These are phyloP conservation scores for Monosporascus sp. DNA, from an alignment of 2,329 filamentous ascomycete genomes.

Conservation along the genomic window DNA sequence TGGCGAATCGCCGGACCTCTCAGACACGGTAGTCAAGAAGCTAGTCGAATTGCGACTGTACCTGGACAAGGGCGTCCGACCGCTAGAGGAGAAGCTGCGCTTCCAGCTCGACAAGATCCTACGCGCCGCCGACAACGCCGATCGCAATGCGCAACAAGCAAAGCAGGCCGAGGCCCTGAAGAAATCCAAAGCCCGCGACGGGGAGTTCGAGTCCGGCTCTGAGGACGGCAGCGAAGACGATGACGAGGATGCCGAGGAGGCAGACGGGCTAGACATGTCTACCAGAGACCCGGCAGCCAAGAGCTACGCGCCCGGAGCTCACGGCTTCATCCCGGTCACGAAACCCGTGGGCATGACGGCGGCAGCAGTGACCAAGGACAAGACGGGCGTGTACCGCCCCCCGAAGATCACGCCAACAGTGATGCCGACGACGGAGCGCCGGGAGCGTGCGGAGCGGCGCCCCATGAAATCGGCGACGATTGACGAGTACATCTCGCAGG, in stretches of 20 bases:
- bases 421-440: constrained; percentile 66
- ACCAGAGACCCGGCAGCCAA: constrained; percentile 20
- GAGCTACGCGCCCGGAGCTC: constrained; percentile 33
- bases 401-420: constrained; percentile 82
- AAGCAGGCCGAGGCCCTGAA: constrained; percentile 30
- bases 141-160: constrained; percentile 36
- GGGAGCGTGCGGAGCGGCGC: constrained; percentile 56
- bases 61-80: constrained; percentile 85
- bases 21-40: constrained; percentile 72
- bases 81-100: constrained; percentile 82
- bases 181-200: constrained; percentile 17
- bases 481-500: constrained; percentile 84
- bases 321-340: constrained; percentile 31
- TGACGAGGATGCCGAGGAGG: constrained; percentile 30
- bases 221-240: constrained; percentile 29
- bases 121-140: constrained; percentile 73
- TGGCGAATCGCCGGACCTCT: constrained; percentile 37
- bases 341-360: constrained; percentile 26
- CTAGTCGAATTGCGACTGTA: constrained; percentile 90
- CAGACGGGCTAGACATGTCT: constrained; percentile 9
- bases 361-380: constrained; percentile 31
- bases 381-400: constrained; percentile 77
- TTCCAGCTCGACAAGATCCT: constrained; percentile 97
- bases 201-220: constrained; percentile 30
- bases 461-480: constrained; percentile 75